phyloP scores from a whole-genome alignment of 225 moss, liverwort and hornwort genomes.

The Pseudoscleropodium purum region DNA sequence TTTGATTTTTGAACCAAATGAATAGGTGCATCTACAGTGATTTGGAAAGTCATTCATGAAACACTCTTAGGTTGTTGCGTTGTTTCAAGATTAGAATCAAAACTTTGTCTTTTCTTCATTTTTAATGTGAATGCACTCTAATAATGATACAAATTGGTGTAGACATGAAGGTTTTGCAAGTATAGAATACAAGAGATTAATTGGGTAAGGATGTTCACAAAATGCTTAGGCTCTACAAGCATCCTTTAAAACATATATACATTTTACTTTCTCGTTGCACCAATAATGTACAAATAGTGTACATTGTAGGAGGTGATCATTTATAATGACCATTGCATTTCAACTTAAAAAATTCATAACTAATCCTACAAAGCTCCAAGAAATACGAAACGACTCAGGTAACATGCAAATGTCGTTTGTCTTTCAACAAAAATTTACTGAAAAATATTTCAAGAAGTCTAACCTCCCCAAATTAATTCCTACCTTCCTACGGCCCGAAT shows the following conservation, averaged over 20 bases:
- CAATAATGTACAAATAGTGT: neutral
- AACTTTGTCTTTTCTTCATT: neutral
- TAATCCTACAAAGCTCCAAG: neutral
- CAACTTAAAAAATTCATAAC: too few species aligned
- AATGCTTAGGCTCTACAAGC: fast-evolving
- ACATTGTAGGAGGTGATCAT: fast-evolving
- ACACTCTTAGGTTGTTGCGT: fast-evolving
- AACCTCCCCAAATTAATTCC: neutral
- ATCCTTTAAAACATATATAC: fast-evolving
- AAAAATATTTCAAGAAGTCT: neutral
- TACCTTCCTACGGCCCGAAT: neutral
- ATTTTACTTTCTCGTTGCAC: neutral
- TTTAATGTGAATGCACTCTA: neutral
- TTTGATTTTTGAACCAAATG: neutral
- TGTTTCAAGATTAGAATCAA: neutral
- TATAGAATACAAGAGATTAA: fast-evolving
- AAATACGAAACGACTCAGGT: neutral
- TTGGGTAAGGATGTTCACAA: fast-evolving
- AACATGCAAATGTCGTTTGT: neutral
- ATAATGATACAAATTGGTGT: neutral
- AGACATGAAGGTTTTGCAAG: neutral
- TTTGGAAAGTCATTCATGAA: neutral
- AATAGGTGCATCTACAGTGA: neutral
- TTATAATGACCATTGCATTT: fast-evolving
- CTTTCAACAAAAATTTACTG: neutral